Evolutionary conservation across 352 stramenopile genomes (phyloP).

Genomic region (Globisporangium splendens): DNA sequence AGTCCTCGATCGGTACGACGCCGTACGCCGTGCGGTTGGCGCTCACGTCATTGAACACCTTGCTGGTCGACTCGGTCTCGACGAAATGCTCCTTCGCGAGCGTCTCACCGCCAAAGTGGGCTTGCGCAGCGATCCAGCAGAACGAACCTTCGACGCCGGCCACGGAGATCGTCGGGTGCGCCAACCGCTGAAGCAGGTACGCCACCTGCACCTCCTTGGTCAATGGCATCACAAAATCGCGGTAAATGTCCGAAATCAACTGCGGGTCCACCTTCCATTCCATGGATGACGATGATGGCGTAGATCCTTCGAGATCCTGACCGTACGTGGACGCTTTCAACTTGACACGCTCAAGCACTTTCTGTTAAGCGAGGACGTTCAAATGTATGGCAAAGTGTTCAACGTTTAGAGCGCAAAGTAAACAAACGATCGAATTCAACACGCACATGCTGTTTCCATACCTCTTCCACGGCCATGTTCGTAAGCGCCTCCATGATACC

Average conservation of each 20-base stretch:
- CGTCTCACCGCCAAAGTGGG: constrained; percentile 55
- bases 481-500: constrained; percentile 96
- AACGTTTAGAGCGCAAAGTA: background rate
- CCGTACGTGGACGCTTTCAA: constrained; percentile 97
- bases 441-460: constrained; percentile 23
- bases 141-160: constrained; percentile 69
- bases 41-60: constrained; percentile 79
- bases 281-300: constrained; percentile 25
- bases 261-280: constrained; percentile 94
- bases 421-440: background rate
- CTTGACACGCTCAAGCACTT: constrained; percentile 90
- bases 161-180: constrained; percentile 75
- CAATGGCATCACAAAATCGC: constrained; percentile 97
- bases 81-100: constrained; percentile 52
- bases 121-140: constrained; percentile 67
- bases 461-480: constrained; percentile 91
- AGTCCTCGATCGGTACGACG: constrained; percentile 86
- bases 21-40: constrained; percentile 79
- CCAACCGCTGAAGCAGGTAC: constrained; percentile 83
- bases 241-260: constrained; percentile 96
- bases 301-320: constrained; percentile 62
- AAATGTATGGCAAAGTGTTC: background rate
- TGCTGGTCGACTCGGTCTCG: constrained; percentile 51
- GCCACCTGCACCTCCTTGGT: constrained; percentile 98
- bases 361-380: constrained; percentile 23